Conservation (phyloP, 2,329 filamentous ascomycete species). For the Phialophora verrucosa region DNA sequence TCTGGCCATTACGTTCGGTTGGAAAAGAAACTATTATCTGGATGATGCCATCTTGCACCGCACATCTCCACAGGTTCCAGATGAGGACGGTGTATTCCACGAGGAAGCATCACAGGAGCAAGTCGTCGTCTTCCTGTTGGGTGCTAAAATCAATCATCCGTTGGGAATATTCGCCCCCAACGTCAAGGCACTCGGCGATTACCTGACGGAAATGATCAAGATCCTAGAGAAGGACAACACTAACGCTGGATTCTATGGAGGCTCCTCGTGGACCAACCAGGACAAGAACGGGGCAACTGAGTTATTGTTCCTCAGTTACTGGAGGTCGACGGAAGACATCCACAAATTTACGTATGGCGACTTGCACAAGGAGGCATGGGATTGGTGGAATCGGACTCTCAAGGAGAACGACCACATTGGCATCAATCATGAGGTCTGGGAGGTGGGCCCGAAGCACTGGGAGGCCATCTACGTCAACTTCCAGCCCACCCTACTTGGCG, state of each 20-base stretch:
- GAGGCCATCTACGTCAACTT: constrained; percentile 54
- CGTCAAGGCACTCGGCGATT: constrained; percentile 41
- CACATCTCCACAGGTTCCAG: constrained; percentile 48
- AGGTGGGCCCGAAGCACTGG: constrained; percentile 48
- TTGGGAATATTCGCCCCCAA: constrained; percentile 51
- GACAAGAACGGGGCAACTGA: constrained; percentile 46
- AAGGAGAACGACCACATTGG: constrained; percentile 48
- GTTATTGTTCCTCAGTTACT: constrained; percentile 49
- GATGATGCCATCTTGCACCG: constrained; percentile 46
- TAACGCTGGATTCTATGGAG: constrained; percentile 45
- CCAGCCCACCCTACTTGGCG: constrained; percentile 45
- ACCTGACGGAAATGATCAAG: constrained; percentile 45
- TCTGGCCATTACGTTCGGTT: constrained; percentile 44
- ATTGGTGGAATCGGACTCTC: constrained; percentile 51
- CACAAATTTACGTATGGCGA: constrained; percentile 52
- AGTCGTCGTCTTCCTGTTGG: constrained; percentile 50
- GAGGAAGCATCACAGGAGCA: constrained; percentile 41
- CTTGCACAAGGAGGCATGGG: constrained; percentile 50
- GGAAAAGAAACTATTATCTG: constrained; percentile 49
- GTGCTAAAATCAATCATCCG: constrained; percentile 47
- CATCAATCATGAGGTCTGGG: constrained; percentile 56
- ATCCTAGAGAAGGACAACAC: constrained; percentile 29
- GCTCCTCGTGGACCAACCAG: constrained; percentile 44
- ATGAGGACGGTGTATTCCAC: constrained; percentile 42
- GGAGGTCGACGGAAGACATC: constrained; percentile 49